These are phyloP conservation scores for Arabidopsis suecica DNA, from an alignment of 345 rosid species.

Conservation along the genomic window DNA sequence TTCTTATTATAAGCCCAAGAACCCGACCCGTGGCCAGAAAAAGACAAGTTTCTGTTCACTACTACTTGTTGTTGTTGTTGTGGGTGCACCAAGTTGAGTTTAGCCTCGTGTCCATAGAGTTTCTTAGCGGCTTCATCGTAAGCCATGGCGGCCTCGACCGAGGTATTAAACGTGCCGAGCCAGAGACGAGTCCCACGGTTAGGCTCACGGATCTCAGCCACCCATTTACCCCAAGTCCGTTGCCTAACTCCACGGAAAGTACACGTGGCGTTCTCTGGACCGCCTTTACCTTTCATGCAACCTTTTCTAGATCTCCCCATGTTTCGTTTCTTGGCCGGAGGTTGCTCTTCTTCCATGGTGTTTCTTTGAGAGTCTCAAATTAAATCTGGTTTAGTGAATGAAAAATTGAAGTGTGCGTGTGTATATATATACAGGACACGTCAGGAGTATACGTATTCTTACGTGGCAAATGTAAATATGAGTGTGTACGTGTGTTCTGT, in stretches of 20 bases:
- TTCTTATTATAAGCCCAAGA: slow-evolving; percentile 20
- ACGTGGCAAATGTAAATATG: slow-evolving; percentile 38
- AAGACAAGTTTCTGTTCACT: slow-evolving; percentile 25
- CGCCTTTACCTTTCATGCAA: slow-evolving; percentile 75
- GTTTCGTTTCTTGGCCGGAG: slow-evolving; percentile 46
- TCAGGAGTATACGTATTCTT: slow-evolving; percentile 30
- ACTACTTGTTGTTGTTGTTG: slow-evolving; percentile 21
- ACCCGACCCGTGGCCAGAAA: slow-evolving; percentile 22
- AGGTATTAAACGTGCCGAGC: slow-evolving; percentile 63
- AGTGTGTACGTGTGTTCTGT: slow-evolving; percentile 21
- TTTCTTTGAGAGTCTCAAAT: slow-evolving; percentile 19
- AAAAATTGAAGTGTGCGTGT: slow-evolving; percentile 18
- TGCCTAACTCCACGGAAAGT: slow-evolving; percentile 62
- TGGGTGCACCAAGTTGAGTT: slow-evolving; percentile 54
- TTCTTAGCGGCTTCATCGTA: slow-evolving; percentile 61
- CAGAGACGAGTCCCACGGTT: slow-evolving; percentile 58
- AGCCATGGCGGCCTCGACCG: slow-evolving; percentile 59
- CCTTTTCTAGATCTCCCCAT: slow-evolving; percentile 70
- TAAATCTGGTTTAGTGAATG: not conserved
- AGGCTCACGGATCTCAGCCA: slow-evolving; percentile 65
- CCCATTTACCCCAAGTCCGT: slow-evolving; percentile 74
- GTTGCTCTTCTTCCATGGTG: slow-evolving; percentile 44
- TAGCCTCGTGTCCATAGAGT: slow-evolving; percentile 56
- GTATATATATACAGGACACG: slow-evolving; percentile 36
- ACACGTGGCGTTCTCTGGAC: slow-evolving; percentile 69